Percentiles rank a stretch among this genome's conserved stretches.
These are phyloP conservation scores for Fusarium armeniacum DNA, from an alignment of 2,329 filamentous ascomycete species.

Conservation along the genomic window DNA sequence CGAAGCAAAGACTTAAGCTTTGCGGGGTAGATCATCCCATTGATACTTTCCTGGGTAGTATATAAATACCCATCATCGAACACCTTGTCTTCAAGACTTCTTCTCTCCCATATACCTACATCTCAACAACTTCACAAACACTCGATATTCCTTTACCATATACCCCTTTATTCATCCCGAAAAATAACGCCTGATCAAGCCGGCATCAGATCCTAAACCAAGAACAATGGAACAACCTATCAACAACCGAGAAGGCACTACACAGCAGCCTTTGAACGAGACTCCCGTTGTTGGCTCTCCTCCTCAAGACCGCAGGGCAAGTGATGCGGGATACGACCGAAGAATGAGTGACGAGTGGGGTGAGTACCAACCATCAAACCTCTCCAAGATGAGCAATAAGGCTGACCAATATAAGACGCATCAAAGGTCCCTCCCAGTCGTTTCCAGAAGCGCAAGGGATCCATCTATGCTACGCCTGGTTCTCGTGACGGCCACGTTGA, in stretches of 20 bases:
- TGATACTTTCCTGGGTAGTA: slow-evolving; percentile 22
- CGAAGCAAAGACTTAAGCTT: slow-evolving; percentile 37
- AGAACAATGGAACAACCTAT: slow-evolving; percentile 47
- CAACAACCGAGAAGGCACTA: slow-evolving; percentile 45
- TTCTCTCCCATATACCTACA: background rate
- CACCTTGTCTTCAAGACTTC: background rate
- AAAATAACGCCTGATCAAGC: background rate
- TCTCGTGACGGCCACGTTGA: slow-evolving; percentile 76
- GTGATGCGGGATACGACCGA: slow-evolving; percentile 51
- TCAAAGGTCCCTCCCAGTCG: slow-evolving; percentile 76
- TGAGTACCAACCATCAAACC: slow-evolving; percentile 48
- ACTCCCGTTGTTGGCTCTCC: slow-evolving; percentile 48
- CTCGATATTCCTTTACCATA: background rate
- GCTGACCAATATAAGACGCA: slow-evolving; percentile 63
- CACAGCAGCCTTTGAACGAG: slow-evolving; percentile 51
- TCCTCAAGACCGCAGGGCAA: slow-evolving; percentile 38
- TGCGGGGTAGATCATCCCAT: slow-evolving; percentile 48
- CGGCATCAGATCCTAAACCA: background rate
- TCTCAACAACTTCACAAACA: background rate
- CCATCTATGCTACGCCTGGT: slow-evolving; percentile 75
- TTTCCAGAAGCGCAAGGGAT: slow-evolving; percentile 78
- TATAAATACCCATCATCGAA: slow-evolving; percentile 34
- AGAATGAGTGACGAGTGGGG: slow-evolving; percentile 65
- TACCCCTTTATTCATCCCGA: background rate
- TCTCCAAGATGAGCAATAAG: background rate